Evolutionary conservation across 805 yeast species (phyloP), one percentile per base, ranked within the genome.

Genomic region (Nakazawaea wyomingensis): DNA sequence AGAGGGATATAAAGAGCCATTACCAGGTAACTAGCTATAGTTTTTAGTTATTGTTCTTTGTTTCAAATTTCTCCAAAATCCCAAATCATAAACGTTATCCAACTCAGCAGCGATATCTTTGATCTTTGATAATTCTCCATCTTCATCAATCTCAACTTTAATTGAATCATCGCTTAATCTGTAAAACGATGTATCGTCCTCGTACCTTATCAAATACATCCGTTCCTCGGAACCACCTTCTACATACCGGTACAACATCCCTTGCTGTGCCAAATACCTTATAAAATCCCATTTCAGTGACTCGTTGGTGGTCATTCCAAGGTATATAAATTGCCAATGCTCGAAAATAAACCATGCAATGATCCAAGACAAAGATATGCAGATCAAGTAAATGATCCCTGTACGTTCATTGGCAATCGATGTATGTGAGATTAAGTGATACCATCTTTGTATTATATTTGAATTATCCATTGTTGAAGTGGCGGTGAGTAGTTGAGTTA

Each of bases 301-400:
- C 53, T 76, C 82, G 51, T 74, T 76, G 5, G 82, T 76, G 21
- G 81, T 74, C 10, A 74, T 77, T 1, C 82, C 82, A 39, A 76
- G 54, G 49, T 76, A 75, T 11, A 72, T 50, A 51, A 72, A 71
- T 50, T 76, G 56, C 16, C 75, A 13, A 46, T 71, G 77, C 38
- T 71, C 65, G 1, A 49, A 46, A 0, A 68, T 51, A 52, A 74
- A 74, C n/a, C 61, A 47, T 1, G 50, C 40, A 2, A 71, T 64
- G 22, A 73, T 51, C 1, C 72, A 56, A 13, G 59, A 50, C 40
- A 74, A 58, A 5, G 69, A 49, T 1, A 53, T 22, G 39, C 76
- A 71, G 14, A 74, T 53, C 19, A 72, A 44, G 8, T 71, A 48
- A 24, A 74, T 54, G 0, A 64, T 56, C 1, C 78, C 78, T 0